Evolutionary conservation across 2,329 filamentous ascomycete genomes (phyloP), one percentile per base, ranked within the genome.

Genomic region (Paramyrothecium sp.): DNA sequence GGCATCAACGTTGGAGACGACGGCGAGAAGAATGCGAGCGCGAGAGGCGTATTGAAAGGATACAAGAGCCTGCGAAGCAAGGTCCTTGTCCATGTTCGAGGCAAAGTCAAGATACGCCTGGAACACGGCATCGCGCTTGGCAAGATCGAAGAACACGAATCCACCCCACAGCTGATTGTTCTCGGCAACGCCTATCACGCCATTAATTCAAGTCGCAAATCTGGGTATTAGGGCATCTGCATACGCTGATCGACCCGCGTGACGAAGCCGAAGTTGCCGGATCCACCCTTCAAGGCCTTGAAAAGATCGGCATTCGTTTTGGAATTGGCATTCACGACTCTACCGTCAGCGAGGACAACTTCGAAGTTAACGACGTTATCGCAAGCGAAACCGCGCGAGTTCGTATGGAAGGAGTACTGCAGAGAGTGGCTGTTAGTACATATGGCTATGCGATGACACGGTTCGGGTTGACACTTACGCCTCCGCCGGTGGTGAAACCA

Each of bases 231-330:
- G 17, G 17, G 54, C 54, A 30, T 47, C 49, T 49, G 50, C 54
- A 61, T 51, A 60, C 58, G 48, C 30, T 63, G 47, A 48, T 71
- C 67, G 7, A 68, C 54, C 12, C 64, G 60, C 16, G 75, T 71
- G 19, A 73, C 67, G 54, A 75, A 68, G n/a, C 76, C 78, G 49
- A 79, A 73, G 63, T 81, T 82, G 48, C 71, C 74, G 3, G 72
- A 72, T n/a, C 80, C 79, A 7, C 79, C 80, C 55, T 78, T 76
- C 2, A 81, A 67, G 0, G 78, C 78, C 55, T 72, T 73, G 65
- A 70, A 81, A 1, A 82, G 70, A 44, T 80, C 77, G 0, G 64
- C 12, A 54, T 81, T 71, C 8, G 70, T 56, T 0, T 66, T 51
- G 0, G 60, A 60, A 51, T 74, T 79, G 16, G 73, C 78, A 7